Percentiles rank a stretch among this genome's conserved stretches.
Conservation (phyloP, 768 basidiomycete genomes). For the Tricholoma flavovirens region DNA sequence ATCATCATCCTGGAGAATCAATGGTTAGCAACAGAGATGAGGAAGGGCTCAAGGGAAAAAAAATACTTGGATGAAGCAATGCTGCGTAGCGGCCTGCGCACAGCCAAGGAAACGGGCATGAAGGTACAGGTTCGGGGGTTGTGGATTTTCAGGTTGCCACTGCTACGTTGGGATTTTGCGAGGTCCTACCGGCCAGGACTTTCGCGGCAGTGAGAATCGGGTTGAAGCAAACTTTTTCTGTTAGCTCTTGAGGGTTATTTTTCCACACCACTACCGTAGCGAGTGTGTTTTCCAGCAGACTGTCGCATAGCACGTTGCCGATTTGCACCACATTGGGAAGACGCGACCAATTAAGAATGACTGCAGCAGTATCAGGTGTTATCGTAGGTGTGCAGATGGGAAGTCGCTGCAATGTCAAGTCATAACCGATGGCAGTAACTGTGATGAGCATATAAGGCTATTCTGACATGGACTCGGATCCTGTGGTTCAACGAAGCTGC, state of each 20-base stretch:
- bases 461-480: no score
- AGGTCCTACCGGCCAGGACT: slow-evolving; percentile 34
- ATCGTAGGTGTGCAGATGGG: not conserved
- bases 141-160: slow-evolving; percentile 41
- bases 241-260: slow-evolving; percentile 43
- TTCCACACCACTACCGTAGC: slow-evolving; percentile 57
- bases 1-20: slow-evolving; percentile 54
- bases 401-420: not conserved
- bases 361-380: slow-evolving; percentile 41
- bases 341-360: slow-evolving; percentile 66
- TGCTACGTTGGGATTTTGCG: slow-evolving; percentile 33
- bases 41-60: not conserved
- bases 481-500: not conserved
- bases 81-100: slow-evolving; percentile 40
- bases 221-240: slow-evolving; percentile 32
- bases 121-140: slow-evolving; percentile 55
- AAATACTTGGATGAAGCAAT: slow-evolving; percentile 59
- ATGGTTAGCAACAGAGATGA: slow-evolving; percentile 3
- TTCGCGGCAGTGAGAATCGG: not conserved
- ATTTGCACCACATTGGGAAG: slow-evolving; percentile 57
- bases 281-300: slow-evolving; percentile 39
- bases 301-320: slow-evolving; percentile 43
- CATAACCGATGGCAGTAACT: not conserved
- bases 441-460: not conserved
- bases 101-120: slow-evolving; percentile 60